Conservation (phyloP, 2,329 filamentous ascomycete genomes). For the Pseudocercospora ulei region DNA sequence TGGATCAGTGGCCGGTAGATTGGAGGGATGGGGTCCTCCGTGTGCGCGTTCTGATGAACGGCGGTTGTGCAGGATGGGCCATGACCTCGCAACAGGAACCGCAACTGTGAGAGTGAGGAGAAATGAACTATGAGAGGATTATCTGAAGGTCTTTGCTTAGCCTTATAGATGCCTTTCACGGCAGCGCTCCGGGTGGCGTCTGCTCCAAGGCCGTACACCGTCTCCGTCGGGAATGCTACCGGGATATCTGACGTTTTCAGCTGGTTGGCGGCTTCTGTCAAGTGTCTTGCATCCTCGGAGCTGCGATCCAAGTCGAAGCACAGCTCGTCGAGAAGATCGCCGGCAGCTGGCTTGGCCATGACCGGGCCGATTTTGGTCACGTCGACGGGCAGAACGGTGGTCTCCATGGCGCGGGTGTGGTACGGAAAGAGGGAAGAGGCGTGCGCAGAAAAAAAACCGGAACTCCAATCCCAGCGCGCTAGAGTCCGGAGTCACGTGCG, state of each 20-base stretch:
- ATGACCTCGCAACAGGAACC: slow-evolving; percentile 47
- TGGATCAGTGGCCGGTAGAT: slow-evolving; percentile 71
- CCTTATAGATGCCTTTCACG: slow-evolving; percentile 82
- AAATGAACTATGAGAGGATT: slow-evolving; percentile 94
- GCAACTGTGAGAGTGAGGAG: slow-evolving; percentile 67
- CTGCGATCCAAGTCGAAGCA: slow-evolving; percentile 26
- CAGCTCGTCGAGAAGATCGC: slow-evolving; percentile 34
- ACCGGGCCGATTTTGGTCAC: slow-evolving; percentile 36
- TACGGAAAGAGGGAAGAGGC: not conserved
- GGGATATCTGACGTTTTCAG: slow-evolving; percentile 59
- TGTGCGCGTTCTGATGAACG: slow-evolving; percentile 7
- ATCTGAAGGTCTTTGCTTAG: slow-evolving; percentile 82
- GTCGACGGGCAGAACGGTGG: slow-evolving; percentile 37
- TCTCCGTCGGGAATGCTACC: slow-evolving; percentile 94
- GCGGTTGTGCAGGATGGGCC: slow-evolving; percentile 7
- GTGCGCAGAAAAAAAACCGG: too few relatives aligned
- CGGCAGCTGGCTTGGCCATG: slow-evolving; percentile 24
- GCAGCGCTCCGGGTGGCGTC: slow-evolving; percentile 79
- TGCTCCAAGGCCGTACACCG: slow-evolving; percentile 92
- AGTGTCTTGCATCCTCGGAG: slow-evolving; percentile 43
- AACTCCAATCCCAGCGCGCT: not conserved
- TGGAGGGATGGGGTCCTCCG: slow-evolving; percentile 50
- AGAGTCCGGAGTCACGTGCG: not conserved
- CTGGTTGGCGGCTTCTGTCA: slow-evolving; percentile 57
- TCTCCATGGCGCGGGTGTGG: slow-evolving; percentile 27